These are phyloP conservation scores for Senna siamea DNA, from an alignment of 306 rosid species.

Conservation along the genomic window DNA sequence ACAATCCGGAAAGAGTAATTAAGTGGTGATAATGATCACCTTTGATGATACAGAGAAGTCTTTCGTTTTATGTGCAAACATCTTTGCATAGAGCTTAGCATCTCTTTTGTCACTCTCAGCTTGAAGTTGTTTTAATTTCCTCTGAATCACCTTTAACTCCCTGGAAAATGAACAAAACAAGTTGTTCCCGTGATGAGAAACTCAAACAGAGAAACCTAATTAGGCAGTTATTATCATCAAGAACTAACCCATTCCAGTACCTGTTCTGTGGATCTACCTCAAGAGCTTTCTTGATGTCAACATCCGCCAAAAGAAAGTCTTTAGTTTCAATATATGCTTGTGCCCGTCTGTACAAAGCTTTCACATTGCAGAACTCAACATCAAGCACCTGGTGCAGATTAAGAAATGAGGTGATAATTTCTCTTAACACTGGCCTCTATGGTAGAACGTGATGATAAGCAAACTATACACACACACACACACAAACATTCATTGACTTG, in stretches of 20 bases:
- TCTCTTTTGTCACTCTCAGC: slow-evolving; percentile 64
- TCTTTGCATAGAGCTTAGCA: slow-evolving; percentile 61
- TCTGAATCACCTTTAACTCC: slow-evolving; percentile 61
- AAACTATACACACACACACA: background rate
- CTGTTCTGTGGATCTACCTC: slow-evolving; percentile 67
- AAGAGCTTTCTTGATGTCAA: slow-evolving; percentile 74
- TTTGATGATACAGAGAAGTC: slow-evolving; percentile 39
- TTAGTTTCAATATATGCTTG: slow-evolving; percentile 61
- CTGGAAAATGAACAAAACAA: slow-evolving; percentile 46
- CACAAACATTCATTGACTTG: background rate
- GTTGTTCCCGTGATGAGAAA: slow-evolving; percentile 22
- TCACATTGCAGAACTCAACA: slow-evolving; percentile 58
- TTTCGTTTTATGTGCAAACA: slow-evolving; percentile 50
- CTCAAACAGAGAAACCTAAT: background rate
- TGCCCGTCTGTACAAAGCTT: slow-evolving; percentile 75
- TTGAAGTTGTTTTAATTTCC: slow-evolving; percentile 65
- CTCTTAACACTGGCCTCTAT: background rate
- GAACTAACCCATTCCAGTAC: slow-evolving; percentile 44
- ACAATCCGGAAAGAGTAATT: slow-evolving; percentile 17
- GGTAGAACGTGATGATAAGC: background rate
- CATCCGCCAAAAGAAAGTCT: slow-evolving; percentile 59
- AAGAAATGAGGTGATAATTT: slow-evolving; percentile 22
- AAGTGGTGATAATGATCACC: slow-evolving; percentile 43
- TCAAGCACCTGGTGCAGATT: slow-evolving; percentile 60
- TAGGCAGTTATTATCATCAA: background rate